phyloP scores from a whole-genome alignment of 2,329 filamentous ascomycete genomes.

The Celoporthe dispersa region DNA sequence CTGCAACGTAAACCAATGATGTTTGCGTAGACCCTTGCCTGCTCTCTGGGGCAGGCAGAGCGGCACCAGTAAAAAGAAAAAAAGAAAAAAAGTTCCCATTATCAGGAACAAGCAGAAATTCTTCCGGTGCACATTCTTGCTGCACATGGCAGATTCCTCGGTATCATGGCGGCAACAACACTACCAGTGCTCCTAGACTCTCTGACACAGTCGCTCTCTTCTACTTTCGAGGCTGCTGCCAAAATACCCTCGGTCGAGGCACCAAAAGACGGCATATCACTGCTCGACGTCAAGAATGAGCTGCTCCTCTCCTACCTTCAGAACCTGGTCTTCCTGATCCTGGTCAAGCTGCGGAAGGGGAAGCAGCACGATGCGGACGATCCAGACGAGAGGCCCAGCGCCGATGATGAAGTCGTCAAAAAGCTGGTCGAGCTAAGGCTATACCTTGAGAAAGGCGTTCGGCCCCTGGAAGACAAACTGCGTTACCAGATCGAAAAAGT shows the following conservation, averaged over 20 bases:
- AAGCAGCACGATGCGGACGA: constrained; percentile 36
- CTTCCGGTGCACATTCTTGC: neutral
- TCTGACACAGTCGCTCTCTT: constrained; percentile 61
- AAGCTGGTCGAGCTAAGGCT: constrained; percentile 92
- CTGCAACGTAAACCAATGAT: neutral
- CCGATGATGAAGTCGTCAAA: constrained; percentile 72
- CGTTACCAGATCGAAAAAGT: constrained; percentile 98
- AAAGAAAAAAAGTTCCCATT: constrained; percentile 26
- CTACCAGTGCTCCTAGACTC: constrained; percentile 57
- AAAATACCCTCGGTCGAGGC: constrained; percentile 67
- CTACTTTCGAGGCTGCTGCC: constrained; percentile 70
- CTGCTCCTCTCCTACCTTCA: constrained; percentile 96
- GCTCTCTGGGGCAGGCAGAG: neutral
- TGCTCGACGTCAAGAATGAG: constrained; percentile 96
- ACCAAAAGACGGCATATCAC: constrained; percentile 86
- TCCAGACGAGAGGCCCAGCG: constrained; percentile 43
- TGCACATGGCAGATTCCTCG: too few relatives aligned
- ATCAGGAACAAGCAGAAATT: neutral
- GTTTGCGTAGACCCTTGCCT: neutral
- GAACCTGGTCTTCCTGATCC: constrained; percentile 85
- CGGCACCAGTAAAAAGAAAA: neutral
- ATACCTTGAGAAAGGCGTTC: constrained; percentile 90
- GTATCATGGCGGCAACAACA: constrained; percentile 32
- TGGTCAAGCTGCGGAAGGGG: constrained; percentile 74
- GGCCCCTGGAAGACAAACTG: constrained; percentile 85